A percentile compares a stretch with the other conserved stretches of the same genome.
phyloP scores from a whole-genome alignment of 345 rosid species.

The Aethionema arabicum region DNA sequence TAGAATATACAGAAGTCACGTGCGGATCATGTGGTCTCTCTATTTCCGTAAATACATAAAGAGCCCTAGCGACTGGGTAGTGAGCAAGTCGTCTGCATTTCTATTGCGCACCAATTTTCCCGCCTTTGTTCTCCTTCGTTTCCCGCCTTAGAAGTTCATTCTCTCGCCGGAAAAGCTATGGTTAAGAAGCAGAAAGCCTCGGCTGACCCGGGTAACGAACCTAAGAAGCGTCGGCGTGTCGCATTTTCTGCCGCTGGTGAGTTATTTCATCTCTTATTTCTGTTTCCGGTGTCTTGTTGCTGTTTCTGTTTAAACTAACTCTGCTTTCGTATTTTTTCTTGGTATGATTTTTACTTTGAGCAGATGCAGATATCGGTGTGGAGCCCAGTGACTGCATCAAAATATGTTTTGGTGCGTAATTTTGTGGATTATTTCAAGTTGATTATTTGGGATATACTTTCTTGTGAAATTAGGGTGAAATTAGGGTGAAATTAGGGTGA shows the following conservation, averaged over 20 bases:
- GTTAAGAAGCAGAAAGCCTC: conserved; percentile 48
- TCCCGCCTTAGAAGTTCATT: conserved; percentile 57
- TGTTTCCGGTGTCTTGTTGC: neutral
- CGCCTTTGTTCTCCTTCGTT: conserved; percentile 47
- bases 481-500: no score
- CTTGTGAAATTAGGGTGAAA: no score
- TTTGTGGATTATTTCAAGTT: neutral
- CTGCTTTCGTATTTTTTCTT: neutral
- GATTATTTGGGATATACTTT: conserved; percentile 1
- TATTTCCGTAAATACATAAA: conserved; percentile 14
- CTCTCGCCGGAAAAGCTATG: conserved; percentile 40
- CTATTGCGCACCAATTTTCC: conserved; percentile 48
- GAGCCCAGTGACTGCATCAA: conserved; percentile 85
- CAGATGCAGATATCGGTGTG: conserved; percentile 88
- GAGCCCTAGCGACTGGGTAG: conserved; percentile 21
- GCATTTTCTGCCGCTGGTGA: conserved; percentile 64
- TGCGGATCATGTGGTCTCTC: conserved; percentile 14
- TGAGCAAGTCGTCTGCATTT: conserved; percentile 13
- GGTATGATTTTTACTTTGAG: neutral
- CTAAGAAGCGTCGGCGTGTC: conserved; percentile 85
- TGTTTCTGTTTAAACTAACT: conserved; percentile 2
- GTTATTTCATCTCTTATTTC: conserved; percentile 25
- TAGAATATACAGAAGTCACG: neutral
- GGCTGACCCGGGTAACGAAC: conserved; percentile 50
- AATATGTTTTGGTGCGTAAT: conserved; percentile 64